phyloP scores from a whole-genome alignment of 139 green algal species.

The Volvox reticuliferus region DNA sequence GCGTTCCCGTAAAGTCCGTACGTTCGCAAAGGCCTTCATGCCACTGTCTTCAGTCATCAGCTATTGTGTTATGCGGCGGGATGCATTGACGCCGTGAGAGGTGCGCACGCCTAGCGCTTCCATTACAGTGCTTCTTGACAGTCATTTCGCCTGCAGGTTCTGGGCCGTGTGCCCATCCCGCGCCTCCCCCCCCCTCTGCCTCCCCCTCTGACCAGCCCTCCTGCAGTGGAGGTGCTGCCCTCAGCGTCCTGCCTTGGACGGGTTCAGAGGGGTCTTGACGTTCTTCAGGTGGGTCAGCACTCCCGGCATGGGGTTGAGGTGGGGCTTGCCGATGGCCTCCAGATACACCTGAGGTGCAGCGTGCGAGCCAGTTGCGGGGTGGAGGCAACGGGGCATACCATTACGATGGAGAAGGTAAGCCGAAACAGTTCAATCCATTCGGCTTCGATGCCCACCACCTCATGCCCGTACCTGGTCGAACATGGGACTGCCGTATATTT shows the following conservation, averaged over 20 bases:
- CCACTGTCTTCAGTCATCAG: too few species aligned
- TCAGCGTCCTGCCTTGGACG: not conserved
- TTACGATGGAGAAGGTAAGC: not conserved
- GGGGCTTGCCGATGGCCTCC: not conserved
- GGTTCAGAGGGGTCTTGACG: not conserved
- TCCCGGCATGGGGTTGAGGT: constrained; percentile 6
- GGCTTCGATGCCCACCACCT: too few species aligned
- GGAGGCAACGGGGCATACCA: not conserved
- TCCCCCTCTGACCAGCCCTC: not conserved
- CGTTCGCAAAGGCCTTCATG: too few species aligned
- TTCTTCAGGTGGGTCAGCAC: constrained; percentile 23
- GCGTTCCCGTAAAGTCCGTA: too few species aligned
- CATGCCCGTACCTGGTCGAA: constrained; percentile 71
- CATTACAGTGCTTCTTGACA: too few species aligned
- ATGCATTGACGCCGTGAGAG: too few species aligned
- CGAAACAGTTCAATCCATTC: not conserved
- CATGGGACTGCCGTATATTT: constrained; percentile 88
- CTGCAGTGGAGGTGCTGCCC: not conserved
- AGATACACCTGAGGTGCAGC: not conserved
- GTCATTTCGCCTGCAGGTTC: too few species aligned
- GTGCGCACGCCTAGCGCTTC: too few species aligned
- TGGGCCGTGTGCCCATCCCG: not conserved
- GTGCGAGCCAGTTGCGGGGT: not conserved
- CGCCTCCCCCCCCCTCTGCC: not conserved
- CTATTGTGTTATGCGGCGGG: too few species aligned